phyloP scores from a whole-genome alignment of 129 eudicot genomes.

The Lactuca sativa region DNA sequence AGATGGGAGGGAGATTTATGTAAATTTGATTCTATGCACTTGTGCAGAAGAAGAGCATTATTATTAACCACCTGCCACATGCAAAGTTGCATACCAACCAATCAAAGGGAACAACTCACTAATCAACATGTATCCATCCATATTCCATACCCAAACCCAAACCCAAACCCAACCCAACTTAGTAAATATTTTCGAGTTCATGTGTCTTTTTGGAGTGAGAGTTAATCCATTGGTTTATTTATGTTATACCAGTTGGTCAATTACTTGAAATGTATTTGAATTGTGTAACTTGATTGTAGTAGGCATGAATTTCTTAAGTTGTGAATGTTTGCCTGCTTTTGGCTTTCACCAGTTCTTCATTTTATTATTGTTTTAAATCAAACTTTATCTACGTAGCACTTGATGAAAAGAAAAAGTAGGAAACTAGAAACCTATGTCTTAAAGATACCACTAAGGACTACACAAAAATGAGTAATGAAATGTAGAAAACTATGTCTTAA shows the following conservation, averaged over 20 bases:
- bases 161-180: conserved; percentile 14
- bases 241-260: conserved; percentile 26
- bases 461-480: conserved; percentile 94
- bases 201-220: conserved; percentile 29
- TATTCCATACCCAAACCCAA: conserved; percentile 4
- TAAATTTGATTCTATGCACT: conserved; percentile 34
- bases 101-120: conserved; percentile 27
- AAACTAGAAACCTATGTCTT: no score
- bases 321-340: conserved; percentile 25
- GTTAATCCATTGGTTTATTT: conserved; percentile 42
- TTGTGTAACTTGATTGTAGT: conserved; percentile 37
- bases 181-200: conserved; percentile 34
- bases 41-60: conserved; percentile 18
- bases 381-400: no score
- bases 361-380: no score
- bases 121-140: conserved; percentile 27
- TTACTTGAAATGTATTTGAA: conserved; percentile 32
- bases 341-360: not conserved
- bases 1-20: conserved; percentile 25
- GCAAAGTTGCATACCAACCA: conserved; percentile 29
- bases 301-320: conserved; percentile 28
- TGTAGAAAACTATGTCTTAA: conserved; percentile 94
- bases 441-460: conserved; percentile 94
- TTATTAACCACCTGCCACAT: conserved; percentile 25
- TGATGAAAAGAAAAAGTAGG: no score